A percentile compares a stretch with the other conserved stretches of the same genome.
Conservation (phyloP, 176 grass and related monocot species). For the Zea luxurians region DNA sequence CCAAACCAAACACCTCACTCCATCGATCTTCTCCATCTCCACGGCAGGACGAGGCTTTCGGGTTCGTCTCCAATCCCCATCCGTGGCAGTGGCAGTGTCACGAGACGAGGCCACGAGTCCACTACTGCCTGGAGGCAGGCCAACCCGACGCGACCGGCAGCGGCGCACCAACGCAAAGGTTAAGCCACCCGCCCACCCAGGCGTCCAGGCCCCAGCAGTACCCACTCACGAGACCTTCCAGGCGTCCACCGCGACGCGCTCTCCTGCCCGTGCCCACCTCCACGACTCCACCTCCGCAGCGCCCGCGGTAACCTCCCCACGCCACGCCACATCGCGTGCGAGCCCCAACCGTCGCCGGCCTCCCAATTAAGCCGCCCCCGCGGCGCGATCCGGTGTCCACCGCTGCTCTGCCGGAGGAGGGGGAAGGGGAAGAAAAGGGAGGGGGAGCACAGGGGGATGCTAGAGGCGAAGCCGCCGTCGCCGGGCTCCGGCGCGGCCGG, state of each 20-base stretch:
- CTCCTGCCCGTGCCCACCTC: neutral
- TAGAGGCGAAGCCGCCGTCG: conserved; percentile 55
- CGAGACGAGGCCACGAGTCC: neutral
- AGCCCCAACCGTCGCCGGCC: conserved; percentile 46
- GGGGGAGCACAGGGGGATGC: conserved; percentile 14
- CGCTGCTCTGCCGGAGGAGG: neutral
- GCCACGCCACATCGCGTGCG: conserved; percentile 38
- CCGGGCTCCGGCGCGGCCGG: conserved; percentile 38
- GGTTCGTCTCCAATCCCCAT: neutral
- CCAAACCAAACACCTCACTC: conserved; percentile 33
- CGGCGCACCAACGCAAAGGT: conserved; percentile 12
- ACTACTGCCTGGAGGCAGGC: neutral
- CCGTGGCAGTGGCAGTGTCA: neutral
- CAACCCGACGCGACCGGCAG: conserved; percentile 20
- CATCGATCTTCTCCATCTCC: neutral
- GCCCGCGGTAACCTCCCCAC: conserved; percentile 18
- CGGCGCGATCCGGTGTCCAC: conserved; percentile 36
- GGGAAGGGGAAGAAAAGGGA: neutral
- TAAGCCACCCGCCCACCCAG: conserved; percentile 12
- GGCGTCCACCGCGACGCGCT: conserved; percentile 13
- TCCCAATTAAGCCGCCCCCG: conserved; percentile 41
- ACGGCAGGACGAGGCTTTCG: neutral
- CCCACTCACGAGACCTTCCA: neutral
- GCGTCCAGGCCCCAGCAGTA: neutral
- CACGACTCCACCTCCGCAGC: conserved; percentile 2